Percentiles rank a stretch among this genome's conserved stretches.
Conservation (phyloP, 768 basidiomycete species). For the Glaciozyma martinii region DNA sequence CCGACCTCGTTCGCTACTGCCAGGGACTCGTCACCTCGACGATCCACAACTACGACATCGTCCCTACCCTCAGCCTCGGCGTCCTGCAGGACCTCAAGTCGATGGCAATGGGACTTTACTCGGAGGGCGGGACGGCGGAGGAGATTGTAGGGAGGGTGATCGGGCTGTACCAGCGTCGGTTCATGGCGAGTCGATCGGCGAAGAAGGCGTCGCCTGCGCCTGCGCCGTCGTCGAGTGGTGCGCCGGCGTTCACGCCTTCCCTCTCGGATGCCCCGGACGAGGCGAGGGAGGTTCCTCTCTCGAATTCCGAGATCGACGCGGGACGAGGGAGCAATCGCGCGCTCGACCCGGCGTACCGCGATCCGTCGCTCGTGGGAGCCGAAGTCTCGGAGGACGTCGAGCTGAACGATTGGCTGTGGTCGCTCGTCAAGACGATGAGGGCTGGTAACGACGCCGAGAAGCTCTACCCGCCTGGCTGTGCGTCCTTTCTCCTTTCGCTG, state of each 20-base stretch:
- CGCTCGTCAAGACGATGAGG: slow-evolving; percentile 40
- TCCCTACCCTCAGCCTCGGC: slow-evolving; percentile 37
- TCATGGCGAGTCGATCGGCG: slow-evolving; percentile 16
- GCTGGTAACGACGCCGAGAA: slow-evolving; percentile 42
- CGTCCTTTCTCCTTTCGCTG: no score
- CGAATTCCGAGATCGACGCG: slow-evolving; percentile 22
- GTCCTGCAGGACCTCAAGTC: slow-evolving; percentile 40
- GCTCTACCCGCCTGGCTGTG: slow-evolving; percentile 39
- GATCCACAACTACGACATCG: slow-evolving; percentile 39
- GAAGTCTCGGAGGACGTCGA: slow-evolving; percentile 28
- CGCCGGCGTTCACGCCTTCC: background rate
- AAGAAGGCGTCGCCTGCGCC: background rate
- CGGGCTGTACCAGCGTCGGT: slow-evolving; percentile 36
- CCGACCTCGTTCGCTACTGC: slow-evolving; percentile 38
- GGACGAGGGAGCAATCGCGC: slow-evolving; percentile 34
- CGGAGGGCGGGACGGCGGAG: slow-evolving; percentile 39
- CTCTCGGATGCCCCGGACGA: slow-evolving; percentile 21
- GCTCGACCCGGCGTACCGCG: slow-evolving; percentile 30
- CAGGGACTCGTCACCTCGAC: slow-evolving; percentile 39
- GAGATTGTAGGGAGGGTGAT: slow-evolving; percentile 41
- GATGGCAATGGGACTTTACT: slow-evolving; percentile 39
- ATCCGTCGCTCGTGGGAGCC: slow-evolving; percentile 22
- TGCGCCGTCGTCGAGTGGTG: background rate
- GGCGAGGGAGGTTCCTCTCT: slow-evolving; percentile 24
- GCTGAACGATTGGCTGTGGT: slow-evolving; percentile 39